Evolutionary conservation across 768 basidiomycete genomes (phyloP).

Genomic region (Tephrocybe sp.): DNA sequence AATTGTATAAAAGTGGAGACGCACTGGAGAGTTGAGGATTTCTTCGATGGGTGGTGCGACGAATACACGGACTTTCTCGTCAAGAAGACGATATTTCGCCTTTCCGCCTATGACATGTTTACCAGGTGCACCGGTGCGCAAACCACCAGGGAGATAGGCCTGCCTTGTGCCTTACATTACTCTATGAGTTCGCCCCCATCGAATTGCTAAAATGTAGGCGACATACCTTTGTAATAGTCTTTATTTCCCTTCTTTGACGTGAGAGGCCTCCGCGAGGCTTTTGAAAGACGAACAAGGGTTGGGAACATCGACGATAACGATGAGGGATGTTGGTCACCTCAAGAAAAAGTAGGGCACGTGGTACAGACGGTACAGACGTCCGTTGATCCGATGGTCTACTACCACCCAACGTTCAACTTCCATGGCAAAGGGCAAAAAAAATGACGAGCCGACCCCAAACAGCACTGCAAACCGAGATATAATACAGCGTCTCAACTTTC

Average conservation of each 20-base stretch:
- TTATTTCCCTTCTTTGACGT: constrained; percentile 91
- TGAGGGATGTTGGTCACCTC: neutral
- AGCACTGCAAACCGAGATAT: constrained; percentile 68
- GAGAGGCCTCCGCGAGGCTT: constrained; percentile 80
- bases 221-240: constrained; percentile 92
- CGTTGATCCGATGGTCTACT: neutral
- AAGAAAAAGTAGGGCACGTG: constrained; percentile 14
- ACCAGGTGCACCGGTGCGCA: constrained; percentile 86
- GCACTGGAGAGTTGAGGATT: constrained; percentile 55
- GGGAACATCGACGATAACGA: constrained; percentile 53
- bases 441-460: constrained; percentile 54
- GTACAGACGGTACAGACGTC: neutral
- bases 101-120: constrained; percentile 76
- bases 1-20: constrained; percentile 20
- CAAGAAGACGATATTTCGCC: constrained; percentile 77
- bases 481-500: constrained; percentile 80
- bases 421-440: constrained; percentile 72
- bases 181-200: too few species aligned
- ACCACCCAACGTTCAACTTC: too few species aligned
- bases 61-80: constrained; percentile 81
- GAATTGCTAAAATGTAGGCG: neutral
- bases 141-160: constrained; percentile 78
- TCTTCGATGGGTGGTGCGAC: constrained; percentile 74
- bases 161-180: constrained; percentile 91
- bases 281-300: constrained; percentile 66